Evolutionary conservation across 495 filamentous ascomycete genomes (phyloP).

Genomic region (Penicillium verhagenii): DNA sequence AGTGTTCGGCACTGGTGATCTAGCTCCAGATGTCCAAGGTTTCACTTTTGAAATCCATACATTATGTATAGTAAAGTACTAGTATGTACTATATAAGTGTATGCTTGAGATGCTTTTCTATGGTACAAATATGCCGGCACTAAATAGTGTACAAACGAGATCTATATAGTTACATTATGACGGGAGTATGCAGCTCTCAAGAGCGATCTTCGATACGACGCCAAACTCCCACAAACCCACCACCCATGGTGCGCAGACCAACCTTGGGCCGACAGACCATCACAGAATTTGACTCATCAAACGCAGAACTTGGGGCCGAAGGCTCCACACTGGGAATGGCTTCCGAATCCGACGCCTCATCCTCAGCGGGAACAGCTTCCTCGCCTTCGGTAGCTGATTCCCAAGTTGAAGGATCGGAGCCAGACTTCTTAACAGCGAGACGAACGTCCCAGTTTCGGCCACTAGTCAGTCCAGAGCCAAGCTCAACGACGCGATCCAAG

Average conservation of each 20-base stretch:
- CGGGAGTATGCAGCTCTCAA: neutral
- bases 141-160: neutral
- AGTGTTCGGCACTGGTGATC: too few relatives aligned
- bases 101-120: neutral
- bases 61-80: too few relatives aligned
- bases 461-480: constrained; percentile 55
- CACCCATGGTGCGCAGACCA: constrained; percentile 59
- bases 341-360: constrained; percentile 2
- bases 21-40: too few relatives aligned
- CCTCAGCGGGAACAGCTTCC: neutral
- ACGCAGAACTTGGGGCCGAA: constrained; percentile 5
- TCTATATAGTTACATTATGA: constrained; percentile 1
- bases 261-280: constrained; percentile 71
- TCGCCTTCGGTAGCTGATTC: constrained; percentile 17
- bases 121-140: neutral
- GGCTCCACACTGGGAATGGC: neutral
- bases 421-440: constrained; percentile 45
- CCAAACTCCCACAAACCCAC: constrained; percentile 72
- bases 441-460: constrained; percentile 68
- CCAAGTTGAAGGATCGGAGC: constrained; percentile 43
- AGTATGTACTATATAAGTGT: too few relatives aligned
- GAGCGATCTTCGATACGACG: constrained; percentile 45
- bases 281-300: constrained; percentile 36
- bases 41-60: too few relatives aligned
- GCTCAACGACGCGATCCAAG: constrained; percentile 63